Evolutionary conservation across 2,329 filamentous ascomycete species (phyloP), one percentile per base, ranked within the genome.

Genomic region (Pezicula rhizophila): DNA sequence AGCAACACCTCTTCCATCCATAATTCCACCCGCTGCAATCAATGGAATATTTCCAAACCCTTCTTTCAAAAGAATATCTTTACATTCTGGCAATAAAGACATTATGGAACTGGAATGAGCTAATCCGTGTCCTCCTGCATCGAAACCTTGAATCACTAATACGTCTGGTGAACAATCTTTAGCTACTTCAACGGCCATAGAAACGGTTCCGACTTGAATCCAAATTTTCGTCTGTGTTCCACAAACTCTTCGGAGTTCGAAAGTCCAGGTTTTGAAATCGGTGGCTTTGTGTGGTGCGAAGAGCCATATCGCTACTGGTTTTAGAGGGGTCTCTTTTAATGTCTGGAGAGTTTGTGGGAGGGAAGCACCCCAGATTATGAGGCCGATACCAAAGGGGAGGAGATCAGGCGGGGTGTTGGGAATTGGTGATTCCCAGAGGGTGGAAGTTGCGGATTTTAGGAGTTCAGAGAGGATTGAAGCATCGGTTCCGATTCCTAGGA

Each of bases 311-410:
- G 71, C 74, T n/a, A 52, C 54, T 18, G 62, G 52, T 61, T 57
- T 60, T 1, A 51, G 25, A 62, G 57, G 44, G n/a, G 49, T 41
- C 15, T 60, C 53, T 34, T 54, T 28, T 5, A 75, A 58, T 4
- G 63, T 62, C 2, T 55, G 46, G 0, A 60, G 45, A 0, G 67
- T 65, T 4, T 52, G 55, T 1, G 60, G 38, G 3, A 76, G 54
- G 49, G 71, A 62, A 1, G 67, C 67, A 8, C 70, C 71, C 70
- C 71, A 77, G 6, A 67, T 60, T 42, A 73, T 67, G 53, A 71
- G 74, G 11, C 74, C 75, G 2, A 77, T 61, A 6, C 75, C 75
- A 5, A 77, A 54, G 2, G 73, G 72, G 3, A 76, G 64, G 8
- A 61, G 42, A 5, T 40, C 52, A 8, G 34, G 12, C n/a, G 44